Evolutionary conservation across 2,329 filamentous ascomycete species (phyloP), one percentile per base, ranked within the genome.

Genomic region (Daldinia sp.): DNA sequence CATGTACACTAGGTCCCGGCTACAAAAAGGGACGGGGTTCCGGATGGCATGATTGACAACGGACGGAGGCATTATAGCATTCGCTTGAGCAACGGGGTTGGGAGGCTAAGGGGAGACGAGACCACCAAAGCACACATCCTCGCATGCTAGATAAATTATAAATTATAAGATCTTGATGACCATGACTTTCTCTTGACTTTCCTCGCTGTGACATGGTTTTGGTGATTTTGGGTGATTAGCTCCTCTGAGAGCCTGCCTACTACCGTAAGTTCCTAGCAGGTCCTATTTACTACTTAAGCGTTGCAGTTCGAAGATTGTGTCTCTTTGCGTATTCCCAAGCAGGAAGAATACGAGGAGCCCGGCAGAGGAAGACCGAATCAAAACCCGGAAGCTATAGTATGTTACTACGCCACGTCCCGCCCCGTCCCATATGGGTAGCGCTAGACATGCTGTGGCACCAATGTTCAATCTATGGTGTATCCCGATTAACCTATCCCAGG

Each of bases 1-100:
- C 23, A 61, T 63, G 65, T 59, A 68, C 58, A 63, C 61, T 60
- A 63, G 65, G 28, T 57, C 64, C 58, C 37, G 44, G 50, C 23
- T 20, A 39, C 30, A 48, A 61, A 57, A 50, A 30, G 68, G 68
- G 44, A 58, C 41, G 48, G 60, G 15, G 41, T 58, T 58, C 23
- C 41, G 55, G 55, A 41, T 58, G 18, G 42, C 60, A 64, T 51
- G 53, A 63, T n/a, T 9, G 7, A 63, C 48, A 42, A 53, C 23
- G 44, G 39, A 46, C 15, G 28, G 41, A 53, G 28, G 51, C 23
- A 33, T 37, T 51, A 35, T 15, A 28, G 60, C 60, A 63, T 63
- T 63, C 59, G 50, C 42, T 55, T 46, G 23, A 44, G 50, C 37
- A 30, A 42, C 59, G 53, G 20, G 55, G 41, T 46, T 46, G 41